Evolutionary conservation across 2,329 filamentous ascomycete species (phyloP).

Genomic region (Microsporum canis): DNA sequence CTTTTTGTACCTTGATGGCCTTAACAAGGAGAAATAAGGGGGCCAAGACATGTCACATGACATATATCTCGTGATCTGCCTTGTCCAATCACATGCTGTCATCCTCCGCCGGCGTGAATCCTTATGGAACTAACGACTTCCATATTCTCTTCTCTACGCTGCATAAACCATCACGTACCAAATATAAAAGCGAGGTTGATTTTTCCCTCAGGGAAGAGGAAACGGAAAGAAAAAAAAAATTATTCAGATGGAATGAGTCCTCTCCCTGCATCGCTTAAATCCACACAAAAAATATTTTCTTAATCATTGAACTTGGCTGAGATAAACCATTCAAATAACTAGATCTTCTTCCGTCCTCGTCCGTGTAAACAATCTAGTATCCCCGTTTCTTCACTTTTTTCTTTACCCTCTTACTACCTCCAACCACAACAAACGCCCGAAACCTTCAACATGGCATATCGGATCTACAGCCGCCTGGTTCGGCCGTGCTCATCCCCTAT

Average conservation of each 20-base stretch:
- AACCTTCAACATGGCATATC: not conserved
- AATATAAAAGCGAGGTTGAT: conserved; percentile 8
- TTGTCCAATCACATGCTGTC: not conserved
- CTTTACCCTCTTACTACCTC: not conserved
- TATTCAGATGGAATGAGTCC: conserved; percentile 8
- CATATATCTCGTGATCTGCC: not conserved
- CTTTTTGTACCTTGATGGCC: not conserved
- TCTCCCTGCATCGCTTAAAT: not conserved
- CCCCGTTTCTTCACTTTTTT: not conserved
- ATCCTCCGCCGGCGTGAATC: not conserved
- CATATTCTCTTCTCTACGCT: conserved; percentile 33
- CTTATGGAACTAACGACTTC: not conserved
- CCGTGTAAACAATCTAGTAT: not conserved
- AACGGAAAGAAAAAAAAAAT: conserved; percentile 3
- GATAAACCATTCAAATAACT: not conserved
- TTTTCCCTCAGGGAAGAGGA: conserved; percentile 13
- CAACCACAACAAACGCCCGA: no score
- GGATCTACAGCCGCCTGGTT: not conserved
- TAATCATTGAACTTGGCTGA: not conserved
- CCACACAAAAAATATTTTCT: not conserved
- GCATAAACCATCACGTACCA: conserved; percentile 33
- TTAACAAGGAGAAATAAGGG: no score
- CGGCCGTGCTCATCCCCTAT: not conserved
- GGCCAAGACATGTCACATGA: not conserved
- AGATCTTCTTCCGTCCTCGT: not conserved